Conservation (phyloP, 192 early-diverging fungal species). For the Geosiphon pyriformis region DNA sequence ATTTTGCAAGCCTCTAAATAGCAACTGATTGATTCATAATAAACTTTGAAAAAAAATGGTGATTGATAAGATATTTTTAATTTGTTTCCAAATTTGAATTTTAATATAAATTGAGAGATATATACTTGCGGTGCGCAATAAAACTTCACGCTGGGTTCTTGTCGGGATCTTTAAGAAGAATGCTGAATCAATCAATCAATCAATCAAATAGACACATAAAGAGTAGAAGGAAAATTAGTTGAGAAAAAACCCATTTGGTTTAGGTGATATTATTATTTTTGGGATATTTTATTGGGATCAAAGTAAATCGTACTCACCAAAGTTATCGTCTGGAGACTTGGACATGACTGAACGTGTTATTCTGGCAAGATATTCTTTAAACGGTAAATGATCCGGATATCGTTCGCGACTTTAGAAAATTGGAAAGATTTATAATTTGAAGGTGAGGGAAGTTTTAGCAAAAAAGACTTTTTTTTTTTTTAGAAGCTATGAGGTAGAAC, state of each 20-base stretch:
- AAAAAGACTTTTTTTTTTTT: not conserved
- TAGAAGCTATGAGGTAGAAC: not conserved
- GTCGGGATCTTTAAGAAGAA: slow-evolving; percentile 15
- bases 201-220: not conserved
- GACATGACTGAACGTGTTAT: slow-evolving; percentile 12
- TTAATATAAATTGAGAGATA: not conserved
- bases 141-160: slow-evolving; percentile 1
- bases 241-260: not conserved
- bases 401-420: slow-evolving; percentile 2
- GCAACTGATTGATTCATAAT: not conserved
- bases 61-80: not conserved
- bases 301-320: slow-evolving; percentile 11
- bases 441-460: not conserved
- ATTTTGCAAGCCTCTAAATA: slow-evolving; percentile 13
- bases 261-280: not conserved
- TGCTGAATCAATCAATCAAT: too few relatives aligned
- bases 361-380: slow-evolving; percentile 22
- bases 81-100: not conserved
- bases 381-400: slow-evolving; percentile 10
- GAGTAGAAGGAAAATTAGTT: not conserved
- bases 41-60: not conserved
- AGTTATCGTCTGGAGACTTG: slow-evolving; percentile 13
- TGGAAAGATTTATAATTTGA: not conserved
- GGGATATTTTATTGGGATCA: not conserved
- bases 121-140: slow-evolving; percentile 13